Percentiles rank a stretch among this genome's conserved stretches.
phyloP scores from a whole-genome alignment of 495 filamentous ascomycete species.

The Delitschia confertaspora region DNA sequence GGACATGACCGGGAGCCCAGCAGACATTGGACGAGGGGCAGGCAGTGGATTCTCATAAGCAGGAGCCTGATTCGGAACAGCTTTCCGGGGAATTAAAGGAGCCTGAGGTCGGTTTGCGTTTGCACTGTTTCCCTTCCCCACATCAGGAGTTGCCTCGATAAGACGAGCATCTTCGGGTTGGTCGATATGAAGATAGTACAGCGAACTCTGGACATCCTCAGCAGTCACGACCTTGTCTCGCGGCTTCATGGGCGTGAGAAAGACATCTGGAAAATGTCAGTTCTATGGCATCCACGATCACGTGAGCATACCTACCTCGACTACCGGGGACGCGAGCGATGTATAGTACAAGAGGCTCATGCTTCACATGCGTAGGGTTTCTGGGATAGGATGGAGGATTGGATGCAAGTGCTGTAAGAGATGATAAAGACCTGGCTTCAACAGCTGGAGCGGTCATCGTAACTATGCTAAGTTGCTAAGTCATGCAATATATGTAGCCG shows the following conservation, averaged over 20 bases:
- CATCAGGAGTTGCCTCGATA: constrained; percentile 2
- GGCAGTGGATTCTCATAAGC: background rate
- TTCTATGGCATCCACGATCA: constrained; percentile 7
- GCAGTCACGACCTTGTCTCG: constrained; percentile 76
- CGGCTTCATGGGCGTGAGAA: constrained; percentile 86
- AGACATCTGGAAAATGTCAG: constrained; percentile 56
- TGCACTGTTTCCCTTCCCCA: too few relatives aligned
- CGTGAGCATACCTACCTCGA: constrained; percentile 51
- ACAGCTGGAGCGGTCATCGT: constrained; percentile 36
- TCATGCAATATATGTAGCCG: too few relatives aligned
- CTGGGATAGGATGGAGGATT: constrained; percentile 78
- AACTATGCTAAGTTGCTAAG: too few relatives aligned
- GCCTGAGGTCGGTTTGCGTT: constrained; percentile 4
- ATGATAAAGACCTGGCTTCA: constrained; percentile 75
- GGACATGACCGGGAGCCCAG: background rate
- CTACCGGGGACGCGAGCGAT: constrained; percentile 89
- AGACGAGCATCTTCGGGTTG: constrained; percentile 47
- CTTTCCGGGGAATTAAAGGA: constrained; percentile 8
- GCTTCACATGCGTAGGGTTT: constrained; percentile 55
- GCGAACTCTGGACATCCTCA: constrained; percentile 73
- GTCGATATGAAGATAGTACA: constrained; percentile 86
- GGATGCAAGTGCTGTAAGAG: constrained; percentile 68
- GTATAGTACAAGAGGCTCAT: constrained; percentile 69
- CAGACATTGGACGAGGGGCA: background rate
- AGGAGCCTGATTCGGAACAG: background rate